Evolutionary conservation across 495 filamentous ascomycete species (phyloP), one percentile per base, ranked within the genome.

Genomic region (Penicillium paradoxum): DNA sequence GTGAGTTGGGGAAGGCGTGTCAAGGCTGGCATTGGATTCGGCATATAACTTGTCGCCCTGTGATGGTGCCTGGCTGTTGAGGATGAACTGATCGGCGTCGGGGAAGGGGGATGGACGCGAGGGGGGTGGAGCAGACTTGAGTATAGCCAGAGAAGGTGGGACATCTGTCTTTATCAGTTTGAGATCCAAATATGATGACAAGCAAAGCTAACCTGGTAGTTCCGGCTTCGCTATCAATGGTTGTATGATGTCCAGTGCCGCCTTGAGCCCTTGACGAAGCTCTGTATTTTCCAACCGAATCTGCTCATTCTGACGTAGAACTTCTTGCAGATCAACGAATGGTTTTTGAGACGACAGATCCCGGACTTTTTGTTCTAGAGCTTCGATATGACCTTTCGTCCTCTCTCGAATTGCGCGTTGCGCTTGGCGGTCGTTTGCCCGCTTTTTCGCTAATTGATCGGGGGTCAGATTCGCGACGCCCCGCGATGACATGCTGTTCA

Each of bases 401-500:
- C 90, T 78, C 59, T 89, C 85, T 14, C 90, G 79, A 52, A 95
- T 96, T 15, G 88, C 88, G 44, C 88, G 81, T 66, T 96, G 90
- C 15, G 90, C 90, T 69, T 91, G 88, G 36, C 90, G 81, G 64
- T 96, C 90, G 68, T 95, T 95, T 62, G 88, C 89, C 49, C 90
- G 80, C 69, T 96, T 96, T 62, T 86, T 81, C 6, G 79, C 84
- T 42, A 88, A 73, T 63, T 90, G 86, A 21, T 83, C 78, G n/a
- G 82, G 80, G 11, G 83, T 87, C 54, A 90, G 79, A 52, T 84
- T 88, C 46, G 84, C 83, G 17, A 90, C 85, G 34, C 84, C 84
- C 50, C 86, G 75, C 22, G 81, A 79, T n/a, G 80, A 83, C 8
- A 72, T 68, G 56, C 67, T 74, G 48, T 72, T 74, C 48, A 76